Evolutionary conservation across 371 early-diverging fungal species (phyloP).

Genomic region (Mortierella sp.): DNA sequence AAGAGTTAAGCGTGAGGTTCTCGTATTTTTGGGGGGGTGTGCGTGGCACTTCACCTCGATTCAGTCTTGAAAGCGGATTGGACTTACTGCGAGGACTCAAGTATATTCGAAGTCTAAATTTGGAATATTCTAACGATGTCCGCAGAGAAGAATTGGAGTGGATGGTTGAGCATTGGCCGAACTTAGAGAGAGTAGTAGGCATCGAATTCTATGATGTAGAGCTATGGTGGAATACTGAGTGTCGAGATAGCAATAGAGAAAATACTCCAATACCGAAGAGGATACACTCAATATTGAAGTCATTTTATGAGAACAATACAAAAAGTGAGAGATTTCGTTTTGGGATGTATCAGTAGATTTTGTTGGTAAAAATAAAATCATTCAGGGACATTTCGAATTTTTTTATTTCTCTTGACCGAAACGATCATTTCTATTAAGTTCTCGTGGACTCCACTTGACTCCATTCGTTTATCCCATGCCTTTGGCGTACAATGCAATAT

Average conservation of each 20-base stretch:
- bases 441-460: not conserved
- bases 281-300: no score
- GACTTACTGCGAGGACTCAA: not conserved
- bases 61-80: not conserved
- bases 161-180: not conserved
- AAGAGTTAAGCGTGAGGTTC: not conserved
- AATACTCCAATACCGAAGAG: no score
- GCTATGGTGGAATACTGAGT: no score
- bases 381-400: no score
- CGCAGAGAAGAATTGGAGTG: not conserved
- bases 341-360: no score
- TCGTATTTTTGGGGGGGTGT: not conserved
- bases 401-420: not conserved
- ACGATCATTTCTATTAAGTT: not conserved
- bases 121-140: not conserved
- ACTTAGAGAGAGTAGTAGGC: not conserved
- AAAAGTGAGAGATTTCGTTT: no score
- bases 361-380: no score
- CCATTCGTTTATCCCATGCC: not conserved
- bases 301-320: no score
- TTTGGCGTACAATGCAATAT: not conserved
- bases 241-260: no score
- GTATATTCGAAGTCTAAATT: not conserved
- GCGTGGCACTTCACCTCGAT: not conserved
- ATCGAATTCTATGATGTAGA: no score